These are phyloP conservation scores for Musa schizocarpa DNA, from an alignment of 176 grass and related monocot species.

Conservation along the genomic window DNA sequence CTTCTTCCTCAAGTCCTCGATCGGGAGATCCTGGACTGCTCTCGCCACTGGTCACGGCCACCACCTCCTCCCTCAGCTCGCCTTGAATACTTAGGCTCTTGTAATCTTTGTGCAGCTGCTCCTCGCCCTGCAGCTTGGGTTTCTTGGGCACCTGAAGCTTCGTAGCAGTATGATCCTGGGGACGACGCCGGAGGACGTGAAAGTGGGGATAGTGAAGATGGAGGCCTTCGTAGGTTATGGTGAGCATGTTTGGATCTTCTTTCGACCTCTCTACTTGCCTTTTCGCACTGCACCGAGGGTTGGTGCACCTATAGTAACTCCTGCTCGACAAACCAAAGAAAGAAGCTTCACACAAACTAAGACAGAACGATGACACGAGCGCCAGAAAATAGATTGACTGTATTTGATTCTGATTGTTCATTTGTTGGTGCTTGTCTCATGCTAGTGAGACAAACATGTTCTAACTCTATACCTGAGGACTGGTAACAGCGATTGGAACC, in stretches of 20 bases:
- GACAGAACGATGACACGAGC: neutral
- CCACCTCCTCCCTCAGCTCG: no score
- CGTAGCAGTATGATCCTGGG: neutral
- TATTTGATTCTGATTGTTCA: no score
- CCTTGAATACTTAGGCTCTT: no score
- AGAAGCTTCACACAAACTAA: neutral
- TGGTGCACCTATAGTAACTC: slow-evolving; percentile 98
- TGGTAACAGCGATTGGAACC: no score
- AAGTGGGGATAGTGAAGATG: slow-evolving; percentile 90
- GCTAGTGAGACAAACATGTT: no score
- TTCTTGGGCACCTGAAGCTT: neutral
- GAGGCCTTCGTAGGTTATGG: slow-evolving; percentile 86
- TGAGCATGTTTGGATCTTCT: slow-evolving; percentile 57
- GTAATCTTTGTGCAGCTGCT: no score
- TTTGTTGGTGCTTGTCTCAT: no score
- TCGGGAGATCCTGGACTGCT: neutral
- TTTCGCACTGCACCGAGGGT: slow-evolving; percentile 89
- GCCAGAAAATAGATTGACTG: neutral
- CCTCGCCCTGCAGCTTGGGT: neutral
- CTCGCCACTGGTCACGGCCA: neutral
- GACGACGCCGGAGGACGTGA: slow-evolving; percentile 30
- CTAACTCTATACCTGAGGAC: no score
- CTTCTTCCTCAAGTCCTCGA: neutral
- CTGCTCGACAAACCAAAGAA: slow-evolving; percentile 19
- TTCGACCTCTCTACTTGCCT: slow-evolving; percentile 74